Conservation (phyloP, 148 eudicot species). For the Dysphania ambrosioides region DNA sequence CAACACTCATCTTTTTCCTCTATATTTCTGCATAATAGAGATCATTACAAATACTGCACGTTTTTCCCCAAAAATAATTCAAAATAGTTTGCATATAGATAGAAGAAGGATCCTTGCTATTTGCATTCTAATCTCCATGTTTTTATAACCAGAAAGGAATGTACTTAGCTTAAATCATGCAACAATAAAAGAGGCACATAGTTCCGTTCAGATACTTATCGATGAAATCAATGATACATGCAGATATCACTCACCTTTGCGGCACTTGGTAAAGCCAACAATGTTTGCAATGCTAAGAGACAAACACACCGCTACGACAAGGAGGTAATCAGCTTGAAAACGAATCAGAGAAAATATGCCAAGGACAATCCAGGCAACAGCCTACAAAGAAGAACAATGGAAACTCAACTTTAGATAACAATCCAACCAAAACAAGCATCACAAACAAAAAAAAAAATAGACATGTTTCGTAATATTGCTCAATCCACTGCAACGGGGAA, state of each 20-base stretch:
- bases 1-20: too few species aligned
- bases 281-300: slow-evolving; percentile 90
- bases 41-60: too few species aligned
- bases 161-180: background rate
- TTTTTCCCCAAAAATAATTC: background rate
- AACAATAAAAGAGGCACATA: background rate
- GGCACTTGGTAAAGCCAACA: slow-evolving; percentile 92
- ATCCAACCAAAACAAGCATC: slow-evolving; percentile 8
- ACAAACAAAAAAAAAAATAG: background rate
- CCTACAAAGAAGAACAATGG: slow-evolving; percentile 45
- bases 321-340: slow-evolving; percentile 95
- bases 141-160: background rate
- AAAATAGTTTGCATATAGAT: too few species aligned
- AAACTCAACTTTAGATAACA: background rate
- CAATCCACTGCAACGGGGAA: background rate
- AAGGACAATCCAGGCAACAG: slow-evolving; percentile 75
- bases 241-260: slow-evolving; percentile 56
- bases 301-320: slow-evolving; percentile 91
- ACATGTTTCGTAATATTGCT: background rate
- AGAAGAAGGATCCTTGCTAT: background rate
- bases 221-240: background rate
- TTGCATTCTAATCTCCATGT: background rate
- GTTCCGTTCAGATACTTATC: slow-evolving; percentile 1
- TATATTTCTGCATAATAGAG: too few species aligned
- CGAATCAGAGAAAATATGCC: slow-evolving; percentile 89